These are phyloP conservation scores for Leptographium lundbergii DNA, from an alignment of 2,329 filamentous ascomycete genomes.

Conservation along the genomic window DNA sequence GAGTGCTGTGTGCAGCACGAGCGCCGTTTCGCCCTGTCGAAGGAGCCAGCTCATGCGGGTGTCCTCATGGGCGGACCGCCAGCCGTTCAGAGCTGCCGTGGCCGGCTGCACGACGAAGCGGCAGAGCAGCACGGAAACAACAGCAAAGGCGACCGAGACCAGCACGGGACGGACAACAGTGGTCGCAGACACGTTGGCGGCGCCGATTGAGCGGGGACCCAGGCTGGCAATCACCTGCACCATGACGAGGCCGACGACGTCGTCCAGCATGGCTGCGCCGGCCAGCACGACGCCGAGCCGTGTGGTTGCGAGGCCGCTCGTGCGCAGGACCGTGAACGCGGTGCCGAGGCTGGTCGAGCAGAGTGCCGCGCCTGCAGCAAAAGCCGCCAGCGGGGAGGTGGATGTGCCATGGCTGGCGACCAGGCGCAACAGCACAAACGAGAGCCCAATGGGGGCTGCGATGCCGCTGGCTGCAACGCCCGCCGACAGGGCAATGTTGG, in stretches of 20 bases:
- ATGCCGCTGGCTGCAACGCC: constrained; percentile 56
- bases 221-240: constrained; percentile 62
- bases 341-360: constrained; percentile 67
- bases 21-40: constrained; percentile 20
- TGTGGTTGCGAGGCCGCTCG: constrained; percentile 28
- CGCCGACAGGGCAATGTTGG: constrained; percentile 47
- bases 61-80: constrained; percentile 14
- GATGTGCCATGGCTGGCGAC: constrained; percentile 15
- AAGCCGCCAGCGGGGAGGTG: constrained; percentile 39
- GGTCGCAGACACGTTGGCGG: constrained; percentile 15
- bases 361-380: constrained; percentile 60
- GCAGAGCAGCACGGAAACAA: constrained; percentile 33
- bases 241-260: constrained; percentile 66
- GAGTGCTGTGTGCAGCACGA: constrained; percentile 34
- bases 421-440: constrained; percentile 44
- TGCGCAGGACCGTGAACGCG: constrained; percentile 41
- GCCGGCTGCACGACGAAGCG: constrained; percentile 29
- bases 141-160: constrained; percentile 38
- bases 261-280: constrained; percentile 70
- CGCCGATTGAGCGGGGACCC: constrained; percentile 17
- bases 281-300: constrained; percentile 48
- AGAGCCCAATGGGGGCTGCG: constrained; percentile 47
- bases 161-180: constrained; percentile 32
- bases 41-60: constrained; percentile 17
- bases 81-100: constrained; percentile 21